Conservation (phyloP, 2,329 filamentous ascomycete species). For the Phaeosphaeriaceae sp. region DNA sequence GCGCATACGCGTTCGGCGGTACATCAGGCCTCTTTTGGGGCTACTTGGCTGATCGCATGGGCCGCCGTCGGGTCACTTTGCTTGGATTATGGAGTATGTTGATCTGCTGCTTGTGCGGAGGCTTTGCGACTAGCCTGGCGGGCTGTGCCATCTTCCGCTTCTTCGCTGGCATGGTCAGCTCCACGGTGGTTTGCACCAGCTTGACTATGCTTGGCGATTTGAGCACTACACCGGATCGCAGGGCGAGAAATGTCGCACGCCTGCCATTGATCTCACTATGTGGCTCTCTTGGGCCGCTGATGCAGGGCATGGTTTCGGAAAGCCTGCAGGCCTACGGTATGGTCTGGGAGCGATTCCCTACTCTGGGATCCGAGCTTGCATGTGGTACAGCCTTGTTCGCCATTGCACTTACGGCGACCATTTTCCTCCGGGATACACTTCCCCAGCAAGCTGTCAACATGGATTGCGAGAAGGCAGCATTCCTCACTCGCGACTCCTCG, state of each 20-base stretch:
- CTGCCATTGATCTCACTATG: constrained; percentile 55
- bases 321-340: constrained; percentile 51
- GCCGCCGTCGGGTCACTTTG: constrained; percentile 53
- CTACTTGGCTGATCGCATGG: constrained; percentile 52
- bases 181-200: constrained; percentile 53
- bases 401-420: constrained; percentile 49
- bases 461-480: constrained; percentile 56
- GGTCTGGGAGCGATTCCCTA: constrained; percentile 53
- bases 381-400: constrained; percentile 52
- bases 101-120: constrained; percentile 55
- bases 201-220: constrained; percentile 58
- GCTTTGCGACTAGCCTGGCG: constrained; percentile 53
- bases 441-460: constrained; percentile 40
- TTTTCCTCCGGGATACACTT: constrained; percentile 52
- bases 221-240: constrained; percentile 44
- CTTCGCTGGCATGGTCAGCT: constrained; percentile 53
- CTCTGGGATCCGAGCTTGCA: constrained; percentile 53
- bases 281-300: constrained; percentile 55
- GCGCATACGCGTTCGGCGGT: constrained; percentile 57
- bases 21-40: constrained; percentile 56
- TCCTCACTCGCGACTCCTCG: constrained; percentile 50
- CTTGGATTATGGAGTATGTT: constrained; percentile 53
- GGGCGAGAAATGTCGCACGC: constrained; percentile 52
- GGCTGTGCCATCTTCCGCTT: constrained; percentile 54
- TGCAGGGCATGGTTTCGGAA: constrained; percentile 52